These are phyloP conservation scores for Pichia sp. DNA, from an alignment of 1,139 yeast species.

Conservation along the genomic window DNA sequence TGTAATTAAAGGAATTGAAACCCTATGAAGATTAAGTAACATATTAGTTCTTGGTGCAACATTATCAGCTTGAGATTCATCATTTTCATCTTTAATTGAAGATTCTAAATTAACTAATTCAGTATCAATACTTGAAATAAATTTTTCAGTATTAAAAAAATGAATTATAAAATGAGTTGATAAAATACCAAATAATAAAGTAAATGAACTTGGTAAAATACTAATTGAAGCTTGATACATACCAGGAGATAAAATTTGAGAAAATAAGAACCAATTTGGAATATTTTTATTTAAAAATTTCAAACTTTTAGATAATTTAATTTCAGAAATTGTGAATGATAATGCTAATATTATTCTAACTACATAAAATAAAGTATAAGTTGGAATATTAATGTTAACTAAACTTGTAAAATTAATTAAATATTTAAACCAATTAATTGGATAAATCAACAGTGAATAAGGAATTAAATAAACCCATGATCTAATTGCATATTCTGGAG, in stretches of 20 bases:
- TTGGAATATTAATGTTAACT: conserved; percentile 23
- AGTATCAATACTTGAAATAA: conserved; percentile 18
- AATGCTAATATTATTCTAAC: conserved; percentile 51
- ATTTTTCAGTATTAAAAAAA: conserved; percentile 24
- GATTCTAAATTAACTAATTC: conserved; percentile 13
- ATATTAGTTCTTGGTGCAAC: conserved; percentile 20
- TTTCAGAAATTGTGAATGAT: conserved; percentile 50
- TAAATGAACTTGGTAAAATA: conserved; percentile 78
- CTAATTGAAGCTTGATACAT: conserved; percentile 84
- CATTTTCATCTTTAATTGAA: conserved; percentile 1
- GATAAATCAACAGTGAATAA: conserved; percentile 37
- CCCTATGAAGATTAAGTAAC: conserved; percentile 12
- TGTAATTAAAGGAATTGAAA: conserved; percentile 15
- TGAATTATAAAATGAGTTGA: conserved; percentile 42
- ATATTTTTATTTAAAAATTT: conserved; percentile 33
- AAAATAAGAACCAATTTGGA: conserved; percentile 55
- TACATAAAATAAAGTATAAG: conserved; percentile 43
- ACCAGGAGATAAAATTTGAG: conserved; percentile 50
- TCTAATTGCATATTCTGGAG: conserved; percentile 83
- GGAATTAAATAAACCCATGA: conserved; percentile 75
- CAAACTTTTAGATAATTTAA: conserved; percentile 42
- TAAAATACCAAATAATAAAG: conserved; percentile 61
- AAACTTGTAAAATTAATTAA: conserved; percentile 4
- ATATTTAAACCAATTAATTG: conserved; percentile 27
- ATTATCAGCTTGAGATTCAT: conserved; percentile 16